Evolutionary conservation across 257 asterid species (phyloP).

Genomic region (Petrea volubilis): DNA sequence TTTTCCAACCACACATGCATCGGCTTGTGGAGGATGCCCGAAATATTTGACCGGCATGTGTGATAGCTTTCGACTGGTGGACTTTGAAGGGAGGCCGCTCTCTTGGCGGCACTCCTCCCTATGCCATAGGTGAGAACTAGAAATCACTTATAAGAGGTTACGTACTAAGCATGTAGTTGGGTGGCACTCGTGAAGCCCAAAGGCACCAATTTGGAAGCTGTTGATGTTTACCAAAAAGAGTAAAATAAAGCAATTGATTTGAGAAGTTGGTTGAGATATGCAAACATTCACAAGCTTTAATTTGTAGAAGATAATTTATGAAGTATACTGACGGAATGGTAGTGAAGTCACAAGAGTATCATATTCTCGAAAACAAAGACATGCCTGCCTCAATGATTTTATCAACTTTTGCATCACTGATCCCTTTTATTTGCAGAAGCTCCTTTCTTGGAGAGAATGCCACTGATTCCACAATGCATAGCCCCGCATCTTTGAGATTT

Average conservation of each 20-base stretch:
- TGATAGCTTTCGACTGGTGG: too few species aligned
- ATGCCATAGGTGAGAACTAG: too few species aligned
- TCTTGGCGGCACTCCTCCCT: too few species aligned
- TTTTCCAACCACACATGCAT: too few species aligned
- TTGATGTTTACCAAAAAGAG: constrained; percentile 24
- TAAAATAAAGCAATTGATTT: background rate
- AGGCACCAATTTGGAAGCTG: constrained; percentile 97
- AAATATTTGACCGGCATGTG: too few species aligned
- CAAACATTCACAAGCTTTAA: background rate
- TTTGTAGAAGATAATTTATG: background rate
- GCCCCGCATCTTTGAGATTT: constrained; percentile 91
- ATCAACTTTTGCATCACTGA: constrained; percentile 97
- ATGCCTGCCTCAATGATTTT: constrained; percentile 97
- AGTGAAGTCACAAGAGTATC: background rate
- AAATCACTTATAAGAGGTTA: too few species aligned
- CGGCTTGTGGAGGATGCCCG: too few species aligned
- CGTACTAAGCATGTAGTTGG: constrained; percentile 89
- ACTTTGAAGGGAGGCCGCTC: too few species aligned
- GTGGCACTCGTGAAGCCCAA: constrained; percentile 94
- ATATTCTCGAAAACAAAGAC: constrained; percentile 27
- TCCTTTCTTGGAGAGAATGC: constrained; percentile 94
- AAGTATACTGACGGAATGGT: background rate
- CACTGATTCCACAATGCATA: constrained; percentile 92
- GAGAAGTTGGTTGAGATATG: constrained; percentile 3
- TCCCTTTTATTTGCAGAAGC: constrained; percentile 88